These are phyloP conservation scores for Oidium heveae DNA, from an alignment of 2,329 filamentous ascomycete genomes.

Conservation along the genomic window DNA sequence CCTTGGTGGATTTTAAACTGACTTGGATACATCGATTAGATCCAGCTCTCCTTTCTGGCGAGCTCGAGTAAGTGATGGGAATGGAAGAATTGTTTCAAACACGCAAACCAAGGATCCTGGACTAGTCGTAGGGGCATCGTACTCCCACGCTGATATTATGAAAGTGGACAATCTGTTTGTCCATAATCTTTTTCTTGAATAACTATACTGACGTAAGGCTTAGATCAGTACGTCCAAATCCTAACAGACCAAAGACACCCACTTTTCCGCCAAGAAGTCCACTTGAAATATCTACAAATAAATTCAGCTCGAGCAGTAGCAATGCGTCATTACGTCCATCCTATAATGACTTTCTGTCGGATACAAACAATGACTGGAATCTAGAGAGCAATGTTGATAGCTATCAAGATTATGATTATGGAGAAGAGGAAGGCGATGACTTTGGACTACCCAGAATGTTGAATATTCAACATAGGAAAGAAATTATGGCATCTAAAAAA, in stretches of 20 bases:
- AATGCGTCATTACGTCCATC: conserved; percentile 31
- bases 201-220: conserved; percentile 1
- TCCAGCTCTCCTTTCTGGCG: conserved; percentile 79
- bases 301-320: no score
- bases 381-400: conserved; percentile 45
- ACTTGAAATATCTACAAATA: no score
- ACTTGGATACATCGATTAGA: conserved; percentile 22
- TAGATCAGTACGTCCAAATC: conserved; percentile 33
- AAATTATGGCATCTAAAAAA: conserved; percentile 13
- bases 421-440: conserved; percentile 73
- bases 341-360: conserved; percentile 61
- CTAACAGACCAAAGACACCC: conserved; percentile 50
- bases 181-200: neutral
- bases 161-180: conserved; percentile 61
- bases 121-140: conserved; percentile 76
- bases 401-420: conserved; percentile 50
- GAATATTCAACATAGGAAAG: conserved; percentile 58
- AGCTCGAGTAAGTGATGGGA: conserved; percentile 28
- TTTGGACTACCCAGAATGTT: conserved; percentile 84
- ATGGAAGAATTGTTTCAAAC: conserved; percentile 25
- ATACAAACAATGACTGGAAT: conserved; percentile 64
- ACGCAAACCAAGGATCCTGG: conserved; percentile 32
- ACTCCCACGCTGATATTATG: conserved; percentile 86
- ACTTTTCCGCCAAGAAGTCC: conserved; percentile 25
- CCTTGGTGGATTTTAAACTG: conserved; percentile 4